Evolutionary conservation across 495 filamentous ascomycete genomes (phyloP).

Genomic region (Neurospora africana): DNA sequence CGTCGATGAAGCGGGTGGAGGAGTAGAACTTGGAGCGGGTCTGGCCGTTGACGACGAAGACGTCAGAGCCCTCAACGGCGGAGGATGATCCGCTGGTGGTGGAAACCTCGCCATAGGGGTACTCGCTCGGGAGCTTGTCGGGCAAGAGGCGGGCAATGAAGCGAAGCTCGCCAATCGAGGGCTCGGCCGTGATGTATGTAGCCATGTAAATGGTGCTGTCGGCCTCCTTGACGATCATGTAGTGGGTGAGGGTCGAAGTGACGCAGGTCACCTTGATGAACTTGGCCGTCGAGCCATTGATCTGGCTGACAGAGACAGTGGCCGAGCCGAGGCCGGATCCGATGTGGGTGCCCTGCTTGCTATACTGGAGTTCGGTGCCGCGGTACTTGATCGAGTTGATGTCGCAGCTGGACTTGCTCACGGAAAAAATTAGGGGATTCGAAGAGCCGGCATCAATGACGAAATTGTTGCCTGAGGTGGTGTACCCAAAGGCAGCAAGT

Average conservation of each 20-base stretch:
- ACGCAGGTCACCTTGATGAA: constrained; percentile 54
- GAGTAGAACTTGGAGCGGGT: constrained; percentile 63
- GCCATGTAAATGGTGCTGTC: constrained; percentile 52
- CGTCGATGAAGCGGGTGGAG: constrained; percentile 56
- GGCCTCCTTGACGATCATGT: constrained; percentile 49
- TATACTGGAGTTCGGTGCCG: constrained; percentile 47
- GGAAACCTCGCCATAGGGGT: constrained; percentile 38
- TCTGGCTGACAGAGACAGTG: constrained; percentile 42
- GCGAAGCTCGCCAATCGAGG: constrained; percentile 50
- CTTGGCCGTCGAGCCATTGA: constrained; percentile 19
- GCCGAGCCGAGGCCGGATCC: constrained; percentile 50
- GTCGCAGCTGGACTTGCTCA: constrained; percentile 47
- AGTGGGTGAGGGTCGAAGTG: constrained; percentile 51
- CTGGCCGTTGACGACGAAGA: constrained; percentile 49
- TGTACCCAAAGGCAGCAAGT: constrained; percentile 32
- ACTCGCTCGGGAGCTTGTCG: constrained; percentile 43
- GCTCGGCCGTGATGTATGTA: constrained; percentile 51
- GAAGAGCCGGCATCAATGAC: constrained; percentile 44
- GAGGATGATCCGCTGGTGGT: constrained; percentile 40
- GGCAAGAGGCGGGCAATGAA: constrained; percentile 54
- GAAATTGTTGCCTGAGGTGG: constrained; percentile 33
- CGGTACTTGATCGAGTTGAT: constrained; percentile 53
- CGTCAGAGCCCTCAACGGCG: constrained; percentile 51
- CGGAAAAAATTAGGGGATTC: constrained; percentile 46
- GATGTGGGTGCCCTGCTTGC: constrained; percentile 43